Evolutionary conservation across 2,329 filamentous ascomycete species (phyloP).

Genomic region (Coniochaeta hoffmannii): DNA sequence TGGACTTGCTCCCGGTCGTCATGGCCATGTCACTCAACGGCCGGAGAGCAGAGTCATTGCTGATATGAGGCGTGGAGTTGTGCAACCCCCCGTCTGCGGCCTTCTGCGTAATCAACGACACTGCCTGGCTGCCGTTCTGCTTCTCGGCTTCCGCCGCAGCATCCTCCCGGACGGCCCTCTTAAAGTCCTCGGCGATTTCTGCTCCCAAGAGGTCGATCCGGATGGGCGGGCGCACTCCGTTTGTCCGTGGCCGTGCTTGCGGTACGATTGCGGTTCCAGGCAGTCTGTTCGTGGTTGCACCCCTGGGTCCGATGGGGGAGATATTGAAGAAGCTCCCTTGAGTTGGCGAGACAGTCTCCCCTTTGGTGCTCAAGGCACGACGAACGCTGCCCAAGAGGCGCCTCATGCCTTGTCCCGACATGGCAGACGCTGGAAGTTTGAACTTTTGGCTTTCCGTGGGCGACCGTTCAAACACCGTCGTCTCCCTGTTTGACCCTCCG

Average conservation of each 20-base stretch:
- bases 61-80: constrained; percentile 36
- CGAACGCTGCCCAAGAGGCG: constrained; percentile 82
- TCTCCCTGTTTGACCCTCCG: constrained; percentile 40
- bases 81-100: neutral
- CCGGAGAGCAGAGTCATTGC: constrained; percentile 30
- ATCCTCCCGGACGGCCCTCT: constrained; percentile 64
- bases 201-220: constrained; percentile 81
- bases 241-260: constrained; percentile 38
- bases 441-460: constrained; percentile 26
- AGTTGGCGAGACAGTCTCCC: constrained; percentile 33
- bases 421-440: constrained; percentile 45
- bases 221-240: constrained; percentile 42
- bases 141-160: constrained; percentile 33
- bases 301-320: constrained; percentile 40
- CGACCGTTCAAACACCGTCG: constrained; percentile 41
- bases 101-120: neutral
- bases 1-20: constrained; percentile 80
- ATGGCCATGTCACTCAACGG: constrained; percentile 50
- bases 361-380: constrained; percentile 63
- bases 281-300: constrained; percentile 49
- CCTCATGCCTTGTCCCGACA: constrained; percentile 71
- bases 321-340: constrained; percentile 42
- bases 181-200: constrained; percentile 70
- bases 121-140: constrained; percentile 9
- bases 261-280: constrained; percentile 55